Evolutionary conservation across 2,329 filamentous ascomycete genomes (phyloP).

Genomic region (Berkeleyomyces basicola): DNA sequence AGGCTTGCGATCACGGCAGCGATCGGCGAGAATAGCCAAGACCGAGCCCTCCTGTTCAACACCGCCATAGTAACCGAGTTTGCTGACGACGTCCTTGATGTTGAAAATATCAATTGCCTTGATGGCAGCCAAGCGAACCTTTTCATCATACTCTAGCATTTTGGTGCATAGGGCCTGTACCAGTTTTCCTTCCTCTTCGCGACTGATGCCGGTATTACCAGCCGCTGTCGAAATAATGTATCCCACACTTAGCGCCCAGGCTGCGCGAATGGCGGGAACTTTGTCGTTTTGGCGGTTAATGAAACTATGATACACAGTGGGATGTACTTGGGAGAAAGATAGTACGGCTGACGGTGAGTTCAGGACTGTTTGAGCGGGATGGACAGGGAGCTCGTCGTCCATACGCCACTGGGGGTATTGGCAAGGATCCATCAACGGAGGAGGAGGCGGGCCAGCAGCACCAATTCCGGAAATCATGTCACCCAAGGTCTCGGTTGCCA

Average conservation of each 20-base stretch:
- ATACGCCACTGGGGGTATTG: constrained; percentile 66
- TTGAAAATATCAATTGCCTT: constrained; percentile 67
- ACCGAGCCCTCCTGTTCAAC: constrained; percentile 63
- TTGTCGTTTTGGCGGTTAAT: constrained; percentile 77
- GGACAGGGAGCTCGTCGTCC: constrained; percentile 36
- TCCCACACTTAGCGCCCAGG: constrained; percentile 72
- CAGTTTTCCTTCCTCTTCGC: constrained; percentile 62
- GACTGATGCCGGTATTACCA: constrained; percentile 72
- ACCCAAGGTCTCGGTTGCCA: constrained; percentile 87
- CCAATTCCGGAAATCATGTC: constrained; percentile 92
- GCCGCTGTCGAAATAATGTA: constrained; percentile 83
- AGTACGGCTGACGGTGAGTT: constrained; percentile 74
- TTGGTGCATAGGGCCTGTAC: constrained; percentile 62
- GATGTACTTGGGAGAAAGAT: constrained; percentile 73
- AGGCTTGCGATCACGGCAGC: constrained; percentile 72
- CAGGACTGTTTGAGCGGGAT: constrained; percentile 43
- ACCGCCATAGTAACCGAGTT: constrained; percentile 60
- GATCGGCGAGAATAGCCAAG: constrained; percentile 65
- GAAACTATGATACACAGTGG: constrained; percentile 66
- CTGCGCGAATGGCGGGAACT: constrained; percentile 60
- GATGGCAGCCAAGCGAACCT: constrained; percentile 77
- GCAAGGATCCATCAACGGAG: constrained; percentile 57
- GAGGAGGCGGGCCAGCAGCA: constrained; percentile 66
- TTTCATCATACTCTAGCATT: constrained; percentile 77
- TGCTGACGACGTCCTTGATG: constrained; percentile 65